phyloP scores from a whole-genome alignment of 139 green algal species.

The Chlorella sorokiniana region DNA sequence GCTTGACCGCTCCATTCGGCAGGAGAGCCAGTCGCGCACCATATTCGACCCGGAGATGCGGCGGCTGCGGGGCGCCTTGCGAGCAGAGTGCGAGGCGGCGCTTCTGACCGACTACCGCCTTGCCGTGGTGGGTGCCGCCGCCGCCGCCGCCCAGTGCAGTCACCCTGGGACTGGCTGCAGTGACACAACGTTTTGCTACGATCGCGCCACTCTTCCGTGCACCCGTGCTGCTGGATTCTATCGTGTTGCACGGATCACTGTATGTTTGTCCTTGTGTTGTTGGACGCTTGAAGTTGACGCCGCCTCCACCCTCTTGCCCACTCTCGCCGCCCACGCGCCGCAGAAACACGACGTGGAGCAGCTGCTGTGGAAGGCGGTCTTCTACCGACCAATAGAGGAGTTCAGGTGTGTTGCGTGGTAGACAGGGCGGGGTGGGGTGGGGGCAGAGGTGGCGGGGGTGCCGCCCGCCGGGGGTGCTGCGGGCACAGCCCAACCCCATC shows the following conservation, averaged over 20 bases:
- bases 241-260: background rate
- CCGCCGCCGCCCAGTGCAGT: too few relatives aligned
- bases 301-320: background rate
- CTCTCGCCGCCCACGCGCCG: background rate
- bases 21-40: background rate
- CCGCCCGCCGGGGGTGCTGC: too few relatives aligned
- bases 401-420: slow-evolving; percentile 59
- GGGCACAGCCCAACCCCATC: too few relatives aligned
- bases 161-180: too few relatives aligned
- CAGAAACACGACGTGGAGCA: slow-evolving; percentile 58
- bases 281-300: too few relatives aligned
- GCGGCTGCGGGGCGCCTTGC: slow-evolving; percentile 52
- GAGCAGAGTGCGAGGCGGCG: slow-evolving; percentile 54
- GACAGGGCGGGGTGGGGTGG: background rate
- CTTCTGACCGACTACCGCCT: slow-evolving; percentile 62
- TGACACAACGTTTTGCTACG: too few relatives aligned
- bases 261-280: background rate
- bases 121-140: slow-evolving; percentile 42
- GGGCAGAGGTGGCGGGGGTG: background rate
- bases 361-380: slow-evolving; percentile 72
- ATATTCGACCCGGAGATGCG: slow-evolving; percentile 61
- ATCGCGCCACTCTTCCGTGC: background rate
- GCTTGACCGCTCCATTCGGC: background rate
- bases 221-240: background rate
- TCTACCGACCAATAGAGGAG: slow-evolving; percentile 80